Base-by-base conservation (phyloP, 2,329 filamentous ascomycete species). In the Hyphodiscus sp. region DNA sequence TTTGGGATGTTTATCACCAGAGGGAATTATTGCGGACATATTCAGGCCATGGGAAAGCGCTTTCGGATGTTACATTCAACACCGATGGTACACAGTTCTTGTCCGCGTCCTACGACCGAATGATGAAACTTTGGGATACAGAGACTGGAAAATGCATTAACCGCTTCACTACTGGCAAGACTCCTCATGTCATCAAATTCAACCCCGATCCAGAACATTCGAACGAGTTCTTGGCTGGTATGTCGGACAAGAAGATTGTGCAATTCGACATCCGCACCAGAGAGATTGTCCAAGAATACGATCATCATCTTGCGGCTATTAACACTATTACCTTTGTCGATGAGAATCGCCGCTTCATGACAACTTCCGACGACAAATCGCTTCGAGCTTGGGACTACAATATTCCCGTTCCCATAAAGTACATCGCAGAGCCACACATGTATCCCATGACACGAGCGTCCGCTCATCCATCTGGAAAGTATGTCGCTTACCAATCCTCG, bases 241-340 rank as follows among this genome's bases (percentile, higher is more conserved):
- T 97, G 89, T 94, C 89, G 41, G 92, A 99, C 72, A 99, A 99
- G 77, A 96, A 96, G 76, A 99, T 99, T 63, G 80, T 99, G 43
- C 94, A 99, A 68, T 99, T 95, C 71, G 94, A 99, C 71, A 91
- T 85, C 1, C 82, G 95, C 26, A 84, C 85, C 7, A 73, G 77
- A 56, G 84, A 95, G 64, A 79, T 94, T 54, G 88, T 96, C 13
- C 95, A 99, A 68, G 94, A 97, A 74, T 99, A 99, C 73, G 92
- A 99, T 68, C 94, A 99, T 71, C 94, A 99, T 70, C 76, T 99
- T 58, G 94, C 91, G n/a, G 90, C 94, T 20, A 86, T 99, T 75
- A 99, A 99, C 74, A 97, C 94, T 10, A 89, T 99, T 61, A 94
- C 89, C 4, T 99, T 97, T 71, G 90, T 95, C 61, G 94, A 99